phyloP scores from a whole-genome alignment of 345 rosid species.

The Aquilaria yunnanensis region DNA sequence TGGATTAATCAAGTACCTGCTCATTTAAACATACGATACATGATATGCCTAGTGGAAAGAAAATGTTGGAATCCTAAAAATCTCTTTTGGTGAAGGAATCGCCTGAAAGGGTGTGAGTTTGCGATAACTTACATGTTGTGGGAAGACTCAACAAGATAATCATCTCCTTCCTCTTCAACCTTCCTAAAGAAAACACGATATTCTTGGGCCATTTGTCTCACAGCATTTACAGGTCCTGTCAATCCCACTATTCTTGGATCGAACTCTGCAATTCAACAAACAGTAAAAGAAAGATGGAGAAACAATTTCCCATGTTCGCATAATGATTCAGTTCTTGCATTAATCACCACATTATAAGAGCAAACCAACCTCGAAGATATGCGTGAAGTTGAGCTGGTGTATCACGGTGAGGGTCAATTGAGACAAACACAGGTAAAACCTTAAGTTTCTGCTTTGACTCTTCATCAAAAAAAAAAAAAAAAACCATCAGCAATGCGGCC shows the following conservation, averaged over 20 bases:
- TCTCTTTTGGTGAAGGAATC: background rate
- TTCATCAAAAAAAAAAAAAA: conserved; percentile 26
- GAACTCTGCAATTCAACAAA: conserved; percentile 54
- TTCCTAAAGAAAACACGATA: conserved; percentile 77
- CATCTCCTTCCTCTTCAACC: conserved; percentile 82
- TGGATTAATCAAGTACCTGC: conserved; percentile 81
- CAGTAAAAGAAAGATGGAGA: background rate
- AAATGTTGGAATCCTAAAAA: background rate
- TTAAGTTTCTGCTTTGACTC: conserved; percentile 44
- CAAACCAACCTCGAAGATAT: conserved; percentile 63
- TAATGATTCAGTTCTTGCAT: background rate
- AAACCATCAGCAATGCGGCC: conserved; percentile 20
- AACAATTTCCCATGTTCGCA: background rate
- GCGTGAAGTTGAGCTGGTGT: conserved; percentile 63
- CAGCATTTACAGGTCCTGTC: conserved; percentile 56
- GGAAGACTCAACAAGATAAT: conserved; percentile 79
- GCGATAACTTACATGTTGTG: conserved; percentile 56
- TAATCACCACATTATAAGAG: background rate
- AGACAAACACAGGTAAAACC: conserved; percentile 75
- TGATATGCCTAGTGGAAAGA: background rate
- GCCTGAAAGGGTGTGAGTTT: background rate
- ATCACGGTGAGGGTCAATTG: conserved; percentile 91
- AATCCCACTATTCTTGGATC: conserved; percentile 66
- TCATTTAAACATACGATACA: conserved; percentile 7
- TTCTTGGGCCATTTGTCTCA: conserved; percentile 85